Base-by-base conservation (phyloP, 1,284 basidiomycete genomes). In the Paramarasmius palmivorus region DNA sequence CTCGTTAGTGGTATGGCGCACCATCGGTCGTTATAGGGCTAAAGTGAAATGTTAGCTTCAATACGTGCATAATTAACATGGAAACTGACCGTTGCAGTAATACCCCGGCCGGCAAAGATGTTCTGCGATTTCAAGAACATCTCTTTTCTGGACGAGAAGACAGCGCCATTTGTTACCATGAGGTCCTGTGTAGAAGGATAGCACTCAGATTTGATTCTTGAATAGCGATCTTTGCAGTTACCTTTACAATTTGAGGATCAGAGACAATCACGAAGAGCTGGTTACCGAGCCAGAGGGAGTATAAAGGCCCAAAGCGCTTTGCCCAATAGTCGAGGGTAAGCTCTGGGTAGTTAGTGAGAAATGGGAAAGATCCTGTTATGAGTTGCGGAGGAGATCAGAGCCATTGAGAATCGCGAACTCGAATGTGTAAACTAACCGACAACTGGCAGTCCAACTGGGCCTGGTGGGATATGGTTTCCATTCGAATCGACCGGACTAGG, bases 241-340 rank as follows among this genome's bases (percentile, higher is more conserved):
- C 40, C 19, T 41, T 41, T 3, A 41, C 73, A 14, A 75, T 62
- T 10, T 63, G 58, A 4, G 76, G 70, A 59, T 76, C 73, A 9
- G 71, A 73, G 17, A 77, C 59, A 36, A 76, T 67, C 44, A 77
- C 68, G 50, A 76, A 74, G 35, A 74, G 71, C 55, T 77, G 74
- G 50, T 70, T 66, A 1, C 75, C 76, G 55, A 52, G 39, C 44
- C 45, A 52, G n/a, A 52, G 25, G 7, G 50, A 53, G 35, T 38
- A 74, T 1, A 75, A 41, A 2, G 69, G 59, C 0, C 73, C 73
- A 51, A 66, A 74, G 54, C 65, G 58, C 49, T 67, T 68, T 0
- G 69, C 65, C 73, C 73, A 75, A 35, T 62, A 51, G 44, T 70
- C 64, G 17, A 75, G 62, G 2, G 66, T 65, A 9, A 68, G 61